Percentiles rank a stretch among this genome's conserved stretches.
phyloP scores from a whole-genome alignment of 2,329 filamentous ascomycete genomes.

The Aureobasidium sp. region DNA sequence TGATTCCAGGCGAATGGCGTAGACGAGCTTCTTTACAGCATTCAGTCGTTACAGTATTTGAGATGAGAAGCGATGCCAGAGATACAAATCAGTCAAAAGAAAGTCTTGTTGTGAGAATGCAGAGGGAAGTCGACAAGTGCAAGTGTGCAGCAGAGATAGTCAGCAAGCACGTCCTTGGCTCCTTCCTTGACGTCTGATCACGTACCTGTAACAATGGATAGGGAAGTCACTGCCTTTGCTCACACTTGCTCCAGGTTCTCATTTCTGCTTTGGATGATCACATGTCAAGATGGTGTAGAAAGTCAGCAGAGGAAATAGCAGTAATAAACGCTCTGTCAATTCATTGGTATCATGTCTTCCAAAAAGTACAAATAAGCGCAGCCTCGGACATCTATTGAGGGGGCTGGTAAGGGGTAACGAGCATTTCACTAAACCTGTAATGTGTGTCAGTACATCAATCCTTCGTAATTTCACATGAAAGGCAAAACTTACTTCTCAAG shows the following conservation, averaged over 20 bases:
- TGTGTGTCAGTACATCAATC: slow-evolving; percentile 16
- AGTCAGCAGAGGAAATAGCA: background rate
- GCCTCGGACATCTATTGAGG: slow-evolving; percentile 32
- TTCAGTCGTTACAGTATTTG: background rate
- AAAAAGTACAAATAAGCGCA: background rate
- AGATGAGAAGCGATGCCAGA: background rate
- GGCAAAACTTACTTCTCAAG: slow-evolving; percentile 55
- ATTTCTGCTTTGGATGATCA: background rate
- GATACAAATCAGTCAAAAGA: background rate
- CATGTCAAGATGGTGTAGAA: background rate
- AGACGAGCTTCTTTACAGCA: background rate
- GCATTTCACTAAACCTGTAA: slow-evolving; percentile 67
- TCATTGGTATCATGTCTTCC: slow-evolving; percentile 13
- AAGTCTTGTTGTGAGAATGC: background rate
- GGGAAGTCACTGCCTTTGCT: background rate
- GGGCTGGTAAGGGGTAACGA: slow-evolving; percentile 66
- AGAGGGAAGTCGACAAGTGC: background rate
- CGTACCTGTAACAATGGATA: background rate
- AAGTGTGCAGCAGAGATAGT: background rate
- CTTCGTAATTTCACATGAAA: no score
- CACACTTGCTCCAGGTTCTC: background rate
- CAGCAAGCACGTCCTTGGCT: background rate
- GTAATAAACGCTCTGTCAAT: slow-evolving; percentile 3
- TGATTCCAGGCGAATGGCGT: no score
- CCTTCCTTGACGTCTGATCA: background rate